Percentiles rank a stretch among this genome's conserved stretches.
These are phyloP conservation scores for Hemileia vastatrix DNA, from an alignment of 1,284 basidiomycete species.

Conservation along the genomic window DNA sequence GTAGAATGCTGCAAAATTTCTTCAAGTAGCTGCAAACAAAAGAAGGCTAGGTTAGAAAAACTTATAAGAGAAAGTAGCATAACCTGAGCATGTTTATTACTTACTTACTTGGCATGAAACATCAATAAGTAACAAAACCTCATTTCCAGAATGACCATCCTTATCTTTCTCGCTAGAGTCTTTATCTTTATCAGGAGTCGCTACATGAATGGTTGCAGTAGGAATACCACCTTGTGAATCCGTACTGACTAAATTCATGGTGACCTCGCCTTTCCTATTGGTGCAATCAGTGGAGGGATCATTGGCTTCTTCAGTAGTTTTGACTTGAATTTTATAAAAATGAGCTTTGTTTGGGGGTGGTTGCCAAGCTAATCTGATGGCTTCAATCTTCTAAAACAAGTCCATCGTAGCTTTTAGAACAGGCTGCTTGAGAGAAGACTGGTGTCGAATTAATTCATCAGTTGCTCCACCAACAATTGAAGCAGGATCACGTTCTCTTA, in stretches of 20 bases:
- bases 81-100: neutral
- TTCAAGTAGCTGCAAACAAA: slow-evolving; percentile 62
- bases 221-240: no score
- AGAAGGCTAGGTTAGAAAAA: neutral
- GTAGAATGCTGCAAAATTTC: slow-evolving; percentile 79
- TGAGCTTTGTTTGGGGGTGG: no score
- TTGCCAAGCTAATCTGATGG: no score
- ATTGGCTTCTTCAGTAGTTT: no score
- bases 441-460: slow-evolving; percentile 93
- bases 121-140: slow-evolving; percentile 54
- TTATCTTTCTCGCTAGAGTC: slow-evolving; percentile 26
- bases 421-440: slow-evolving; percentile 69
- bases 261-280: no score
- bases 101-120: slow-evolving; percentile 22
- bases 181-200: slow-evolving; percentile 5
- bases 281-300: no score
- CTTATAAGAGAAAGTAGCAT: neutral
- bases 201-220: no score
- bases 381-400: slow-evolving; percentile 62
- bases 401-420: slow-evolving; percentile 66
- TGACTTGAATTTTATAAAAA: no score
- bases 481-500: slow-evolving; percentile 86
- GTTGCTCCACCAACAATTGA: slow-evolving; percentile 74
- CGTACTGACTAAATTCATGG: no score
- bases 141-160: slow-evolving; percentile 51